phyloP scores from a whole-genome alignment of 257 asterid species.

The Catharanthus roseus region DNA sequence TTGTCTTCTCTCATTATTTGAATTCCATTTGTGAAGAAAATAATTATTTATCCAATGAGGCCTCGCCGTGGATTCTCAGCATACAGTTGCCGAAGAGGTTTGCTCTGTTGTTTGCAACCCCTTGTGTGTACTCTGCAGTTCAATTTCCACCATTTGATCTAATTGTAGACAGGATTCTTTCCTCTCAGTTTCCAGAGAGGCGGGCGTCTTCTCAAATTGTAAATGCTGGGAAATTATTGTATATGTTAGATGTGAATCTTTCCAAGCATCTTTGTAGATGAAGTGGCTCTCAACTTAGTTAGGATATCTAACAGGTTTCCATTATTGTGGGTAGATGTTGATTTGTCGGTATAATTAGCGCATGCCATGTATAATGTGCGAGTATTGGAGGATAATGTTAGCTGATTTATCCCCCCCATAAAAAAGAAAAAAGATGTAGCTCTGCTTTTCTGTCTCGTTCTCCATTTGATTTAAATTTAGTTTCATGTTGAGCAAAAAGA shows the following conservation, averaged over 20 bases:
- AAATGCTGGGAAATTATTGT: background rate
- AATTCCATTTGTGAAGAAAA: no score
- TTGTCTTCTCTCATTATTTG: background rate
- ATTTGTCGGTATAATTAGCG: no score
- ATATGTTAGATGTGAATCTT: background rate
- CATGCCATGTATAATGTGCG: no score
- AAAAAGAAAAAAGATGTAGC: no score
- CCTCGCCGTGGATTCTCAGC: no score
- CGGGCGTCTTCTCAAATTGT: background rate
- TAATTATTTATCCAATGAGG: no score
- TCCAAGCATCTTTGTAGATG: background rate
- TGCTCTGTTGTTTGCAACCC: background rate
- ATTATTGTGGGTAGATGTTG: background rate
- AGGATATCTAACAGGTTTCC: background rate
- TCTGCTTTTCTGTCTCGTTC: no score
- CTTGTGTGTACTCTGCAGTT: background rate
- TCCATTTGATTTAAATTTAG: no score
- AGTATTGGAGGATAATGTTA: no score
- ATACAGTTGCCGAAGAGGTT: background rate
- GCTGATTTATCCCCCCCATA: no score
- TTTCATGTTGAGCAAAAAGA: no score
- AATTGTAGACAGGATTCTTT: background rate
- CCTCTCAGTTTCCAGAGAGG: background rate
- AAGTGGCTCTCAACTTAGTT: background rate
- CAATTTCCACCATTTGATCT: background rate